phyloP scores from a whole-genome alignment of 768 basidiomycete genomes.

The Mycena pura region DNA sequence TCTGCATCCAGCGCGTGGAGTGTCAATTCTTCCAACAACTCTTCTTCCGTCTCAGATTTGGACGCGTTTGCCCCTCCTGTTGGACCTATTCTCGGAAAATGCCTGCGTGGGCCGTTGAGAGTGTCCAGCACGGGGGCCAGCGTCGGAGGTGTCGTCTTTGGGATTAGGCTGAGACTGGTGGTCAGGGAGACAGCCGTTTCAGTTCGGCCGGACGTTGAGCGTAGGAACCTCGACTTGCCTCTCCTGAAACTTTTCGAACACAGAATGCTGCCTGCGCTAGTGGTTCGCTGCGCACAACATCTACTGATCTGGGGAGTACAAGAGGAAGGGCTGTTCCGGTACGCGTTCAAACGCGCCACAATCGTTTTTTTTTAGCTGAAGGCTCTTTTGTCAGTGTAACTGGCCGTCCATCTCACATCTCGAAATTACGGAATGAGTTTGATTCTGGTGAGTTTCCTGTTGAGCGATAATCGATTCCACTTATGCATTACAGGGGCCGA shows the following conservation, averaged over 20 bases:
- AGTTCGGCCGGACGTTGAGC: constrained; percentile 27
- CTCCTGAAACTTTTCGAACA: constrained; percentile 50
- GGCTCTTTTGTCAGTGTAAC: constrained; percentile 68
- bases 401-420: constrained; percentile 83
- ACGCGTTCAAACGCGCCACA: constrained; percentile 33
- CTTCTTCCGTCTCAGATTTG: constrained; percentile 55
- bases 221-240: constrained; percentile 30
- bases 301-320: constrained; percentile 82
- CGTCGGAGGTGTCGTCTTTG: constrained; percentile 69
- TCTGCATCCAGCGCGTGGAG: constrained; percentile 67
- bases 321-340: constrained; percentile 90
- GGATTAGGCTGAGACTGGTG: constrained; percentile 59
- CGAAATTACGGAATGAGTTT: constrained; percentile 78
- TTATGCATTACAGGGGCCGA: constrained; percentile 68
- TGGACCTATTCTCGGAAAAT: constrained; percentile 61
- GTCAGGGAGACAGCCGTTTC: constrained; percentile 63
- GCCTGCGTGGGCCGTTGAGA: constrained; percentile 61
- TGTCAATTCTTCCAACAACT: constrained; percentile 52
- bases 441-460: constrained; percentile 63
- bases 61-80: constrained; percentile 48
- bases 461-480: constrained; percentile 6
- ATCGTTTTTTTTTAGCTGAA: constrained; percentile 18
- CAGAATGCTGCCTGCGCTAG: constrained; percentile 72
- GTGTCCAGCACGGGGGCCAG: constrained; percentile 40
- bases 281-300: constrained; percentile 85